phyloP scores from a whole-genome alignment of 2,329 filamentous ascomycete species.

The Falciphora oryzae region DNA sequence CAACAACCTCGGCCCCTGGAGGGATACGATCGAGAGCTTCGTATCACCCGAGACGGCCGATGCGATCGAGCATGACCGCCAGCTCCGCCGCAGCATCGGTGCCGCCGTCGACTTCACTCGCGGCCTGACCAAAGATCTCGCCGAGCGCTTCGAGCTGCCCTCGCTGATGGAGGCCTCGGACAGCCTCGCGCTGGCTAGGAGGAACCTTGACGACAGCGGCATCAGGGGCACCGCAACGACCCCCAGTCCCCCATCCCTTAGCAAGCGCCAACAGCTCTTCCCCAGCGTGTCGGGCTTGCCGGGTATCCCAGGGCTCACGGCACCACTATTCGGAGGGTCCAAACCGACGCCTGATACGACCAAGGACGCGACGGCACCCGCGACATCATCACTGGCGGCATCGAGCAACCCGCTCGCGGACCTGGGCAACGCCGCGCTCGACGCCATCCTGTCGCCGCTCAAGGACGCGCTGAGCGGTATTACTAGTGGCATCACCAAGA shows the following conservation, averaged over 20 bases:
- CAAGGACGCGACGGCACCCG: background rate
- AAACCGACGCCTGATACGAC: background rate
- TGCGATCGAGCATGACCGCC: background rate
- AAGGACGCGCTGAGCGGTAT: constrained; percentile 5
- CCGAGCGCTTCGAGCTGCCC: constrained; percentile 6
- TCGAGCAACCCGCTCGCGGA: background rate
- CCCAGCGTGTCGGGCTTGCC: background rate
- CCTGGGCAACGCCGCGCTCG: background rate
- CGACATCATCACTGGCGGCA: background rate
- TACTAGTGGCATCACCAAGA: background rate
- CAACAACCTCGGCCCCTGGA: background rate
- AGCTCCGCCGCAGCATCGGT: constrained; percentile 7
- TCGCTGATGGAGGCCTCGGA: constrained; percentile 1
- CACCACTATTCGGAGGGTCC: background rate
- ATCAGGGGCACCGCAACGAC: background rate
- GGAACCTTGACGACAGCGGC: background rate
- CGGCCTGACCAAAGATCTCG: constrained; percentile 8
- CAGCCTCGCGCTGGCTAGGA: background rate
- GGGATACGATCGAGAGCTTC: background rate
- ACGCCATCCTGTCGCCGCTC: constrained; percentile 3
- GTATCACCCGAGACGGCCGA: constrained; percentile 9
- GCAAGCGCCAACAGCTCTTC: background rate
- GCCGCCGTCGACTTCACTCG: constrained; percentile 4
- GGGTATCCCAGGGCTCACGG: background rate
- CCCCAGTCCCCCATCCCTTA: background rate